Evolutionary conservation across 1,139 yeast species (phyloP), one percentile per base, ranked within the genome.

Genomic region (Hemisphaericaspora lyxosophila): DNA sequence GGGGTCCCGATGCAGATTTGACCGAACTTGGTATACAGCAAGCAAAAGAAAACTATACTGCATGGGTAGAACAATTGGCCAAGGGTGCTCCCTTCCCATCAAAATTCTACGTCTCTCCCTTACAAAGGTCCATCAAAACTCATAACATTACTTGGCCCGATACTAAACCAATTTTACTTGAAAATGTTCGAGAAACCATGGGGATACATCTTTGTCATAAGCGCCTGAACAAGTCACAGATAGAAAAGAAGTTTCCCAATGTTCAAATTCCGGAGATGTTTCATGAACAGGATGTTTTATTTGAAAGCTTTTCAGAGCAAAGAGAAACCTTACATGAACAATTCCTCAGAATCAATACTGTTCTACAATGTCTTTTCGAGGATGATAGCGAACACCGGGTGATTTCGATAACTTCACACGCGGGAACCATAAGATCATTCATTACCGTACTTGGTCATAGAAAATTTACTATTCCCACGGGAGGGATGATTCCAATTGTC

Each of bases 1-100:
- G 85, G 85, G 87, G 82, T 0, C 87, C 88, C 0, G 88, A 82
- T 55, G 82, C 88, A 2, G 67, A 67, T 37, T 64, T 85, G 39
- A 83, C 92, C 1, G 71, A 68, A 4, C 48, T 73, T 30, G 94
- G 94, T 3, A 54, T 54, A 15, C 38, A 54, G 34, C 72, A 70
- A 59, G 67, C 83, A 25, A 47, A 50, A 22, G 75, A 67, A 37
- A 78, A 80, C 41, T 53, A 62, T 25, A 43, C 43, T n/a, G 72
- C 72, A 5, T 67, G 83, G 69, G 48, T 57, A 26, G 53, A 57
- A 9, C 77, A 80, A 48, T 46, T 77, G 17, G 43, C 49, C 1
- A 50, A 59, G 14, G 80, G 80, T 0, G 77, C 78, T 8, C 78
- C 83, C 0, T 44, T 74, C 23, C 90, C 90, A 2, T 49, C 69